Percentiles rank a stretch among this genome's conserved stretches.
Conservation (phyloP, 2,329 filamentous ascomycete genomes). For the Fusarium nelsonii region DNA sequence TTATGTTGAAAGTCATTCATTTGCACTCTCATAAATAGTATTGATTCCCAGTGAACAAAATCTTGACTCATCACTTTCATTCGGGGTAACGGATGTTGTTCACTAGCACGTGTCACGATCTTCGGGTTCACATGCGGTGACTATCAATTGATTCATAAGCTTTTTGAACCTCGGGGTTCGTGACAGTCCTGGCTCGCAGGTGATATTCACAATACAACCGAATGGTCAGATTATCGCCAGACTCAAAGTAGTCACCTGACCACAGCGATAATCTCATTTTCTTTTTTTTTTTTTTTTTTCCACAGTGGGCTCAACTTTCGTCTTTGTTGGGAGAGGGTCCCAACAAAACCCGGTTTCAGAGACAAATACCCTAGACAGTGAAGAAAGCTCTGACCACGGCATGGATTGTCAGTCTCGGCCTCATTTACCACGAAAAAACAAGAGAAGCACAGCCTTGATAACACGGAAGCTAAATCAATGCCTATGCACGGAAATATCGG, state of each 20-base stretch:
- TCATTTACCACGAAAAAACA: neutral
- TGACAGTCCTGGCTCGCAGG: slow-evolving; percentile 7
- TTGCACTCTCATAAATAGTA: neutral
- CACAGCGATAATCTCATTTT: neutral
- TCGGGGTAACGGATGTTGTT: neutral
- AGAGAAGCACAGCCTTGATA: too few relatives aligned
- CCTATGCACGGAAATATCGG: neutral
- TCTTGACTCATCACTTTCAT: neutral
- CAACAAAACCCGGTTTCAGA: slow-evolving; percentile 17
- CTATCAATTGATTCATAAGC: neutral
- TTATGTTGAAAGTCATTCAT: neutral
- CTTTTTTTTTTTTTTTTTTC: neutral
- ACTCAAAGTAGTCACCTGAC: neutral
- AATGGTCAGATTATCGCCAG: neutral
- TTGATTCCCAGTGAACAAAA: neutral
- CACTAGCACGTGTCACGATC: neutral
- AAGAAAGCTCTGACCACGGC: neutral
- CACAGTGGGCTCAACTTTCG: neutral
- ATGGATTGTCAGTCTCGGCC: neutral
- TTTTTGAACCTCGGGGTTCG: neutral
- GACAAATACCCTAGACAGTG: slow-evolving; percentile 14
- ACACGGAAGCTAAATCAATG: too few relatives aligned
- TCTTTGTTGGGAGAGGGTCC: slow-evolving; percentile 7
- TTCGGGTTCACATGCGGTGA: neutral
- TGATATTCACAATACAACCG: neutral